Evolutionary conservation across 306 rosid species (phyloP).

Genomic region (Cucurbita ficifolia): DNA sequence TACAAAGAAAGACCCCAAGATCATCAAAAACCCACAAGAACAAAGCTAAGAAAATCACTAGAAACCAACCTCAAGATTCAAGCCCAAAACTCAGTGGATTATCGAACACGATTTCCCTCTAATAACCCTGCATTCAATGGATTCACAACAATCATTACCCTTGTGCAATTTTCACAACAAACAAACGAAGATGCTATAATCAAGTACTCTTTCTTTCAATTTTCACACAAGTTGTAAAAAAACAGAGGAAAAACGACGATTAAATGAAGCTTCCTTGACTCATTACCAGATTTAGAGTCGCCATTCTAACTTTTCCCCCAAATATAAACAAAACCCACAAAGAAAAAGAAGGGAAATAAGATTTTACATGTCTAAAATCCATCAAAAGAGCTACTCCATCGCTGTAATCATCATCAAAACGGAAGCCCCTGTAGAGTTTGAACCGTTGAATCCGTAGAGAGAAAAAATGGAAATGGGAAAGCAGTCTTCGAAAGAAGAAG

Average conservation of each 20-base stretch:
- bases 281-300: not conserved
- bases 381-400: not conserved
- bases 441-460: not conserved
- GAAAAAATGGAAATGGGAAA: not conserved
- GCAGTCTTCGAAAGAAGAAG: not conserved
- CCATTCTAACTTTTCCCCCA: not conserved
- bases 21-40: not conserved
- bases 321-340: conserved; percentile 8
- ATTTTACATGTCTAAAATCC: not conserved
- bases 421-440: not conserved
- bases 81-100: not conserved
- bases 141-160: not conserved
- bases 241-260: not conserved
- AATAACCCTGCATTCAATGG: conserved; percentile 14
- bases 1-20: not conserved
- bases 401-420: not conserved
- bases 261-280: not conserved
- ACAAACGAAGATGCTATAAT: not conserved
- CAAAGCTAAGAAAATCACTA: too few species aligned
- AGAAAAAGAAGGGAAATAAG: not conserved
- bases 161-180: not conserved
- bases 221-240: not conserved
- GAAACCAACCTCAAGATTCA: conserved; percentile 22
- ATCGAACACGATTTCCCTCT: not conserved
- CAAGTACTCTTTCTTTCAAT: not conserved